Evolutionary conservation across 805 yeast species (phyloP).

Genomic region (Myxozyma sirexii): DNA sequence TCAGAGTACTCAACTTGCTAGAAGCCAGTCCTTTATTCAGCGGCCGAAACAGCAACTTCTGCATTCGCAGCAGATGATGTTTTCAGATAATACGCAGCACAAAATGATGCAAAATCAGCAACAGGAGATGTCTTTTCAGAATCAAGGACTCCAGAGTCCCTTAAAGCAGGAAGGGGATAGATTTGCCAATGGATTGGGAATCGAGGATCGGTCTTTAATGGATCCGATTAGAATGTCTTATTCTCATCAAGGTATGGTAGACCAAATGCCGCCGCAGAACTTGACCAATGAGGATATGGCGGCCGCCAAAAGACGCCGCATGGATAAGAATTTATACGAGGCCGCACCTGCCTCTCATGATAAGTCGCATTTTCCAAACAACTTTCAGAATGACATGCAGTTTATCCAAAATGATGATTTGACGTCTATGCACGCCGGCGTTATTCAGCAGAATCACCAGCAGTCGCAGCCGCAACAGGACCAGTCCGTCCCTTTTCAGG

Average conservation of each 20-base stretch:
- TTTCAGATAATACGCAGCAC: neutral
- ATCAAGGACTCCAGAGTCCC: neutral
- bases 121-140: too few species aligned
- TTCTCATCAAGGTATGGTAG: neutral
- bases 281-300: neutral
- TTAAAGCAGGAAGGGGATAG: neutral
- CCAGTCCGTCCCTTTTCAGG: neutral
- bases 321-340: neutral
- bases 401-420: neutral
- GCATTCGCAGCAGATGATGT: neutral
- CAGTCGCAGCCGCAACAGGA: too few species aligned
- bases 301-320: constrained; percentile 5
- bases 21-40: neutral
- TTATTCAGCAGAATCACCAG: too few species aligned
- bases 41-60: constrained; percentile 3
- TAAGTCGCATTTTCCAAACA: neutral
- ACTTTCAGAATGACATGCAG: neutral
- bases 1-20: neutral
- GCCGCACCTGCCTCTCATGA: neutral
- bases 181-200: neutral
- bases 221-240: neutral
- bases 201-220: neutral
- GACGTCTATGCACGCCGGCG: neutral
- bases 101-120: neutral
- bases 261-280: neutral